Evolutionary conservation across 2,329 filamentous ascomycete genomes (phyloP).

Genomic region (Trichocomaceae sp.): DNA sequence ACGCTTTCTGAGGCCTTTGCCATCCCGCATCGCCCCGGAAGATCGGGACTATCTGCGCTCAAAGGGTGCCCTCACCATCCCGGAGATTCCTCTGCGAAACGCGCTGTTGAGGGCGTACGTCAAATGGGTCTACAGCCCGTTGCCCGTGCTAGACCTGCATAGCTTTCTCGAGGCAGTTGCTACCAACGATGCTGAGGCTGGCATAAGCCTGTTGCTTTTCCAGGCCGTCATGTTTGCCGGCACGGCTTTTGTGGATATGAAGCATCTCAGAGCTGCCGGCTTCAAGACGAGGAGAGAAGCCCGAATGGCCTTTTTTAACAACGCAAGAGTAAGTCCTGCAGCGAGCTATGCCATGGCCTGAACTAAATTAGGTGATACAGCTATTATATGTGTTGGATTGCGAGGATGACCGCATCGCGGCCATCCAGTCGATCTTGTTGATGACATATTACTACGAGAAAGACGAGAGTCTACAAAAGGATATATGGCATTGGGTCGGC

Average conservation of each 20-base stretch:
- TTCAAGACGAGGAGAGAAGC: slow-evolving; percentile 70
- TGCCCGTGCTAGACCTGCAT: slow-evolving; percentile 68
- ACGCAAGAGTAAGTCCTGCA: slow-evolving; percentile 60
- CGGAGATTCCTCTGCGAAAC: slow-evolving; percentile 60
- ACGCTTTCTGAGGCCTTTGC: slow-evolving; percentile 69
- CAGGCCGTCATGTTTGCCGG: slow-evolving; percentile 92
- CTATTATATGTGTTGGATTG: slow-evolving; percentile 86
- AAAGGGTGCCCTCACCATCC: slow-evolving; percentile 73
- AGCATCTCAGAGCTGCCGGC: slow-evolving; percentile 64
- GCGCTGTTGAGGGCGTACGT: slow-evolving; percentile 72
- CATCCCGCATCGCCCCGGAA: slow-evolving; percentile 64
- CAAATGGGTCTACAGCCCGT: slow-evolving; percentile 82
- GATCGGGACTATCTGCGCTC: slow-evolving; percentile 71
- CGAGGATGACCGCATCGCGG: slow-evolving; percentile 73
- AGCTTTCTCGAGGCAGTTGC: slow-evolving; percentile 50
- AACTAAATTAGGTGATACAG: slow-evolving; percentile 37
- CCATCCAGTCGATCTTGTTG: slow-evolving; percentile 75
- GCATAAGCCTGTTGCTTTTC: slow-evolving; percentile 74
- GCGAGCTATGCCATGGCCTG: not conserved
- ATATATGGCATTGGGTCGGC: slow-evolving; percentile 94
- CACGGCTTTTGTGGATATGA: slow-evolving; percentile 73
- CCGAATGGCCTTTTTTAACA: slow-evolving; percentile 75
- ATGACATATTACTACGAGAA: slow-evolving; percentile 96
- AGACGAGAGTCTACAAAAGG: slow-evolving; percentile 75
- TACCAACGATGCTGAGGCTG: slow-evolving; percentile 59